Base-by-base conservation (phyloP, 2,329 filamentous ascomycete genomes). In the Immersiporthe knoxdaviesiana region DNA sequence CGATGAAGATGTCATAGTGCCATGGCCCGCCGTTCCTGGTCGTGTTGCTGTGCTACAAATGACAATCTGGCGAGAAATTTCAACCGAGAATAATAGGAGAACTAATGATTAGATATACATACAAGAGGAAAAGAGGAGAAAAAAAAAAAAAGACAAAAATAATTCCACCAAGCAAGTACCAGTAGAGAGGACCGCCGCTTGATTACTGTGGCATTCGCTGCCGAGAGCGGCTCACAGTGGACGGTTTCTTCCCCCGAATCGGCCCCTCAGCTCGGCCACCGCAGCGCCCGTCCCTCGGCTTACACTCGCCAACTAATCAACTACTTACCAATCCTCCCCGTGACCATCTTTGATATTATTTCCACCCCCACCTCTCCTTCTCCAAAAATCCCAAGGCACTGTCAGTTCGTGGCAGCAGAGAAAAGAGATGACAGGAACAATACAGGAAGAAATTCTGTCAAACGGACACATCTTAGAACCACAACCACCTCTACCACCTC, bases 361-460 rank as follows among this genome's bases (percentile, higher is more conserved):
- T 12, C n/a, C n/a, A 16, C 18, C 27, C 39, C 14, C 35, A 59
- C 35, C 39, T 37, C 10, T 12, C 37, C 6, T 37, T 27, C 47
- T 21, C 27, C 47, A 30, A 41, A 30, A 44, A n/a, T 8, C 7
- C 8, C 18, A 30, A 21, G 56, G 14, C 30, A 2, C 44, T n/a
- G 39, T 54, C 63, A 16, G 10, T 4, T 35, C 27, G 21, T 16
- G 18, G 62, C 44, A 47, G n/a, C n/a, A 44, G 35, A 35, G 6
- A 47, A 47, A 21, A 47, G 44, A 65, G 60, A 71, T 71, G 69
- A 65, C 21, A 37, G 61, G 54, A 37, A 27, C 54, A 41, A n/a
- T 54, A 54, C 47, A 64, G 37, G 59, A 62, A 44, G 59, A 62
- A 24, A 41, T 21, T 16, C 47, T 62, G 35, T 63, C 64, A 11